Conservation (phyloP, 768 basidiomycete species). For the Hebeloma cylindrosporum region DNA sequence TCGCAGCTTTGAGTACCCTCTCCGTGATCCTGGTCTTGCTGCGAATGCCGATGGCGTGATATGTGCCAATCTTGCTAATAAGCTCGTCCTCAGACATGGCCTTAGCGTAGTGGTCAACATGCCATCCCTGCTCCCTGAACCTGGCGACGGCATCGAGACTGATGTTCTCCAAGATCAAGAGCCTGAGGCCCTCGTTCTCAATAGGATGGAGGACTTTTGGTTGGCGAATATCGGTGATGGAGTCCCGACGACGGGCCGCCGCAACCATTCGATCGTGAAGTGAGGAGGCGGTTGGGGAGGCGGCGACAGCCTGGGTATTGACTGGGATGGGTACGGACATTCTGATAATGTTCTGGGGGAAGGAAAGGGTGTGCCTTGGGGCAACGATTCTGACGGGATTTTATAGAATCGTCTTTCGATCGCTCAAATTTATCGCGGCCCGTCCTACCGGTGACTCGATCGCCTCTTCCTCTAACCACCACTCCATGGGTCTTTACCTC, state of each 20-base stretch:
- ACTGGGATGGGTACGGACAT: conserved; percentile 49
- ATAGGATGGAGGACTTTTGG: conserved; percentile 78
- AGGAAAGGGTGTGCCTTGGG: too few species aligned
- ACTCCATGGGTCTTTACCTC: conserved; percentile 64
- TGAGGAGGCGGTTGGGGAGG: conserved; percentile 52
- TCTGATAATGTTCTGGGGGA: too few species aligned
- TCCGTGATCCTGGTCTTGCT: conserved; percentile 97
- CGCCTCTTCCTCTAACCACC: conserved; percentile 8
- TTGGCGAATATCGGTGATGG: conserved; percentile 43
- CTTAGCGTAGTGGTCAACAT: conserved; percentile 85
- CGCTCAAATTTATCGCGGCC: conserved; percentile 16
- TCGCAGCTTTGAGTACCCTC: conserved; percentile 81
- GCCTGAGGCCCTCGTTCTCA: conserved; percentile 76
- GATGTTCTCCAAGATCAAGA: conserved; percentile 94
- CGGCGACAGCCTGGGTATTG: conserved; percentile 45
- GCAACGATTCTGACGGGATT: too few species aligned
- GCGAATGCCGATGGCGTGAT: conserved; percentile 95
- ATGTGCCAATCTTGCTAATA: conserved; percentile 73
- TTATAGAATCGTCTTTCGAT: too few species aligned
- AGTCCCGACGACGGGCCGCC: conserved; percentile 31
- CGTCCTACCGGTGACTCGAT: conserved; percentile 22
- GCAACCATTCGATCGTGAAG: too few species aligned
- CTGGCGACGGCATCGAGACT: conserved; percentile 83
- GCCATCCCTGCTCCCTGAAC: conserved; percentile 82
- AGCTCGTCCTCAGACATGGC: conserved; percentile 95